Conservation (phyloP, 345 rosid species). For the Eucalyptus paniculata region DNA sequence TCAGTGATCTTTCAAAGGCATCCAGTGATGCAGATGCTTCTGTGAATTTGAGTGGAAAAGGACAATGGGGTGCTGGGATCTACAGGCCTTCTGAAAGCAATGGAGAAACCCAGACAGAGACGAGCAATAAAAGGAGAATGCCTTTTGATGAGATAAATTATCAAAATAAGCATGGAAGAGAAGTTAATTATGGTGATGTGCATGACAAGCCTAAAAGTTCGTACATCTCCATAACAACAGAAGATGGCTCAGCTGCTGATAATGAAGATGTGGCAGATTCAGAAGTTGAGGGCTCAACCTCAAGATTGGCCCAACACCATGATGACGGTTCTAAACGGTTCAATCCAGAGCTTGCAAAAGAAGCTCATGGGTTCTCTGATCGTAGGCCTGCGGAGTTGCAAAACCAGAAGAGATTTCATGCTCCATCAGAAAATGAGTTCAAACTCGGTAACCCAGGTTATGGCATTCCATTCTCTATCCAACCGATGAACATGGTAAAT, state of each 20-base stretch:
- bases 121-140: conserved; percentile 53
- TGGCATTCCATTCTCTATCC: conserved; percentile 44
- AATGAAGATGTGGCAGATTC: conserved; percentile 96
- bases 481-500: conserved; percentile 24
- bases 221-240: conserved; percentile 68
- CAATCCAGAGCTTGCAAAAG: conserved; percentile 34
- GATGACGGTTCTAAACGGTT: conserved; percentile 27
- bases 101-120: conserved; percentile 42
- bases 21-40: conserved; percentile 41
- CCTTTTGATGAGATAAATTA: conserved; percentile 40
- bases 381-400: conserved; percentile 21
- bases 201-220: conserved; percentile 52
- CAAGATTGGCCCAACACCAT: conserved; percentile 26
- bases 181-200: conserved; percentile 24
- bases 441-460: conserved; percentile 37
- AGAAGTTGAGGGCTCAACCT: conserved; percentile 79
- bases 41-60: conserved; percentile 25
- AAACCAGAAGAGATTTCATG: conserved; percentile 24
- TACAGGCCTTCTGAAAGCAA: conserved; percentile 33
- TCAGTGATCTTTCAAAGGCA: conserved; percentile 60
- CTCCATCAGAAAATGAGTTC: conserved; percentile 34
- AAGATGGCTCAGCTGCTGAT: conserved; percentile 86
- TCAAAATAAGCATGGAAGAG: conserved; percentile 54
- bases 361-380: conserved; percentile 34
- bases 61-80: conserved; percentile 35